Percentiles rank a stretch among this genome's conserved stretches.
Evolutionary conservation across 768 basidiomycete genomes (phyloP).

Genomic region (Lanmaoa rubissima): DNA sequence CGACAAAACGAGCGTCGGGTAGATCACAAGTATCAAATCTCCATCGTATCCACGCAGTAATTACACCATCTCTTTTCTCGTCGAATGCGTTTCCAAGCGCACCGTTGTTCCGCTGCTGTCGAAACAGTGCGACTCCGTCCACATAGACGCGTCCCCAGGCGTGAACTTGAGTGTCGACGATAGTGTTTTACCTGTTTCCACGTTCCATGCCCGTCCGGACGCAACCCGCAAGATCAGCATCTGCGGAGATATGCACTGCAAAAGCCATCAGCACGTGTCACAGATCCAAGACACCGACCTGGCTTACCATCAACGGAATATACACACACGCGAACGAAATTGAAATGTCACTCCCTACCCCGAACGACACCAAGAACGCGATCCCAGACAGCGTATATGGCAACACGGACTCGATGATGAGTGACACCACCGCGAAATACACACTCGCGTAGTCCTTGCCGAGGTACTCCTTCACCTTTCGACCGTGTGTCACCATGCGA

Average conservation of each 20-base stretch:
- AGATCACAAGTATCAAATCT: neutral
- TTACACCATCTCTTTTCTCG: constrained; percentile 2
- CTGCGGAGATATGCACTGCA: constrained; percentile 27
- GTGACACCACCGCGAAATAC: constrained; percentile 17
- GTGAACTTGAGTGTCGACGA: constrained; percentile 16
- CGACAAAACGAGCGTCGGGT: neutral
- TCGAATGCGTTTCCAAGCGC: neutral
- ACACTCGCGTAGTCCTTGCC: constrained; percentile 19
- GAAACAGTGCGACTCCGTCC: neutral
- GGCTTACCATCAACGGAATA: constrained; percentile 24
- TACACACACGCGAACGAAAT: constrained; percentile 20
- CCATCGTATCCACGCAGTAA: neutral
- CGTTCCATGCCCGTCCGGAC: constrained; percentile 16
- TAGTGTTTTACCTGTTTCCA: constrained; percentile 3
- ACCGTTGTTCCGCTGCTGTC: neutral
- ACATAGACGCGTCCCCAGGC: neutral
- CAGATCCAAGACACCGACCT: too few relatives aligned
- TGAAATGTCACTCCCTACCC: constrained; percentile 12
- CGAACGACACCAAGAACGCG: constrained; percentile 25
- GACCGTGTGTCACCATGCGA: constrained; percentile 15
- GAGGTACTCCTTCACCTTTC: constrained; percentile 10
- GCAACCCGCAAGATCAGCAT: constrained; percentile 26
- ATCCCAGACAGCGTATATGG: constrained; percentile 27
- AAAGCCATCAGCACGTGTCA: neutral
- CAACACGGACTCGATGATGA: constrained; percentile 26